Conservation (phyloP, 2,329 filamentous ascomycete genomes). For the Fonsecaea nubica region DNA sequence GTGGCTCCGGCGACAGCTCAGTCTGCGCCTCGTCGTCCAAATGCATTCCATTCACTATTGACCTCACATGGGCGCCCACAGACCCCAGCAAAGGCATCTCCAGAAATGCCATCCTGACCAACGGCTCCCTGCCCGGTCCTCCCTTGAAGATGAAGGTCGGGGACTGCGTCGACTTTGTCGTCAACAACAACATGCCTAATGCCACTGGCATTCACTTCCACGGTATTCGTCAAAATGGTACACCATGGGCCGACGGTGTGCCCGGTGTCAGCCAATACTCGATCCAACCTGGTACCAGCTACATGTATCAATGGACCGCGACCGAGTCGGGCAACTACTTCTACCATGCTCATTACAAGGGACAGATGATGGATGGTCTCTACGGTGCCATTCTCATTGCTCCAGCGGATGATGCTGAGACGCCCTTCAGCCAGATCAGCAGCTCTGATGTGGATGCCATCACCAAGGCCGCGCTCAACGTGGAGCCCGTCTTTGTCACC, state of each 20-base stretch:
- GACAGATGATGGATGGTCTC: slow-evolving; percentile 72
- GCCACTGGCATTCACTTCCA: slow-evolving; percentile 76
- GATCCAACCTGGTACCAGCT: slow-evolving; percentile 67
- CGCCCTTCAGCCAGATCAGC: slow-evolving; percentile 60
- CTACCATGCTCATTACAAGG: slow-evolving; percentile 72
- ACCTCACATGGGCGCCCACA: slow-evolving; percentile 46
- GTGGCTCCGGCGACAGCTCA: slow-evolving; percentile 16
- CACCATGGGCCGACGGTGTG: slow-evolving; percentile 76
- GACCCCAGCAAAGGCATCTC: slow-evolving; percentile 51
- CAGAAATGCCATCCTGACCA: slow-evolving; percentile 71
- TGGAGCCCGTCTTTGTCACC: slow-evolving; percentile 59
- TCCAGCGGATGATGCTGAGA: slow-evolving; percentile 44
- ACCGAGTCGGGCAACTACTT: slow-evolving; percentile 63
- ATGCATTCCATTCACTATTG: slow-evolving; percentile 43
- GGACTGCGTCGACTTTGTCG: slow-evolving; percentile 72
- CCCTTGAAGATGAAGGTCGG: slow-evolving; percentile 75
- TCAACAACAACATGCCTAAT: slow-evolving; percentile 71
- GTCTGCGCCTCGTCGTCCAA: slow-evolving; percentile 31
- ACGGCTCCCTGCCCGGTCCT: slow-evolving; percentile 76
- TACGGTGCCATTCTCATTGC: slow-evolving; percentile 70
- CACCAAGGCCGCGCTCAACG: slow-evolving; percentile 55
- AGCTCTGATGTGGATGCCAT: slow-evolving; percentile 53
- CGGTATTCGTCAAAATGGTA: slow-evolving; percentile 77
- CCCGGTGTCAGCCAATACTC: slow-evolving; percentile 71
- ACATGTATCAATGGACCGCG: slow-evolving; percentile 64